Base-by-base conservation (phyloP, 805 yeast genomes). In the Hanseniaspora singularis region DNA sequence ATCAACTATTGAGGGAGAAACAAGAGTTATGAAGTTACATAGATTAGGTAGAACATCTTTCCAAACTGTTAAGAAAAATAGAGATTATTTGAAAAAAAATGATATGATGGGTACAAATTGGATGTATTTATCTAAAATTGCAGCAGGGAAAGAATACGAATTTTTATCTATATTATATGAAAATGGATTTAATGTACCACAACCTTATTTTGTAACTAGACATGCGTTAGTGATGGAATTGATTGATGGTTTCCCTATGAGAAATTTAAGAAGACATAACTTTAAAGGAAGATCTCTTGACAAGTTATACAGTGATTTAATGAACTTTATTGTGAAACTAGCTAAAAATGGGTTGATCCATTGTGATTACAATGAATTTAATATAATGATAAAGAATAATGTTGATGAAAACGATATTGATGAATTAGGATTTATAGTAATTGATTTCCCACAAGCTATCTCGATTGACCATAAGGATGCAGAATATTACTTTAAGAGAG, bases 401-500 rank as follows among this genome's bases (percentile, higher is more conserved):
- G 73, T 70, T 16, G 64, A 66, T 15, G 40, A 39, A 15, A 26
- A 40, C 18, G 68, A 61, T 33, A 58, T 69, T 16, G 66, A 64
- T 49, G 84, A 78, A 47, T 64, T 66, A 36, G 92, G 84, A 41
- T 85, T 87, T 56, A 81, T 88, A 18, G 95, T 92, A 23, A 89
- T 92, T 57, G 99, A 92, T 70, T 92, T 92, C 70, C 99, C 99
- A 3, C 99, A 92, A 64, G 89, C 96, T 76, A 82, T 92, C 15
- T 85, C 96, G 19, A 83, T 84, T 38, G 88, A 82, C 53, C 99
- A 92, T 59, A 71, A 69, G 3, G 96, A 92, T 60, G 96, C 97
- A 6, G 80, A 80, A 52, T 74, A 71, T 49, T 88, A 85, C 62
- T 92, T 92, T 63, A 76, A 84, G 55, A 74, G 99, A 66, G 99